Evolutionary conservation across 2,329 filamentous ascomycete genomes (phyloP).

Genomic region (Penicillium frequentans): DNA sequence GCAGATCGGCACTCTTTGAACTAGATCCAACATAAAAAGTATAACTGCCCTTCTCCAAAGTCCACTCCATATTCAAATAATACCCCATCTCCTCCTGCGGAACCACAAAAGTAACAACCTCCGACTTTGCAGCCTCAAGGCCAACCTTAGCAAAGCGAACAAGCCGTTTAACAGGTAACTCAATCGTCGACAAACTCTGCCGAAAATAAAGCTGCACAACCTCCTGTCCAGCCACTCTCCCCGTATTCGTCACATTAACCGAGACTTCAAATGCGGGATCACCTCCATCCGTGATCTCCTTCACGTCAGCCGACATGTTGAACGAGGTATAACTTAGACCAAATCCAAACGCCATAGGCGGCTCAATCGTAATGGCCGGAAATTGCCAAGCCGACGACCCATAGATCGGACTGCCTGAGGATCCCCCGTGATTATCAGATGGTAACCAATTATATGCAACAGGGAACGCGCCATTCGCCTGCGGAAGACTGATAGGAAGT

Average conservation of each 20-base stretch:
- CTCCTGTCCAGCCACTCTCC: background rate
- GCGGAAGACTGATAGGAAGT: background rate
- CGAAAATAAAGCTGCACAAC: background rate
- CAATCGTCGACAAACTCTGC: background rate
- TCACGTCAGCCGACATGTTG: background rate
- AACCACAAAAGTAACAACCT: background rate
- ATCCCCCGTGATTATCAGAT: background rate
- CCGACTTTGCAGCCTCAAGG: background rate
- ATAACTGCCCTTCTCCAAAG: background rate
- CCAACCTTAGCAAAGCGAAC: background rate
- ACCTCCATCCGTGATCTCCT: background rate
- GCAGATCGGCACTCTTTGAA: background rate
- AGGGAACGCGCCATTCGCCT: background rate
- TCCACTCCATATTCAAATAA: background rate
- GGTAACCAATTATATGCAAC: slow-evolving; percentile 1
- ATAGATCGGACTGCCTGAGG: background rate
- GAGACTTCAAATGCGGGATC: background rate
- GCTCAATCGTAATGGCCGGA: background rate
- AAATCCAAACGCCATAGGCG: background rate
- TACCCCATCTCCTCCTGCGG: background rate
- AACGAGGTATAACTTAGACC: background rate
- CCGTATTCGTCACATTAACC: background rate
- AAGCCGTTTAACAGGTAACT: background rate
- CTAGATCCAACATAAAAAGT: background rate
- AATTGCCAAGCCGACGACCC: background rate